These are phyloP conservation scores for Henckelia pumila DNA, from an alignment of 257 asterid genomes.

Conservation along the genomic window DNA sequence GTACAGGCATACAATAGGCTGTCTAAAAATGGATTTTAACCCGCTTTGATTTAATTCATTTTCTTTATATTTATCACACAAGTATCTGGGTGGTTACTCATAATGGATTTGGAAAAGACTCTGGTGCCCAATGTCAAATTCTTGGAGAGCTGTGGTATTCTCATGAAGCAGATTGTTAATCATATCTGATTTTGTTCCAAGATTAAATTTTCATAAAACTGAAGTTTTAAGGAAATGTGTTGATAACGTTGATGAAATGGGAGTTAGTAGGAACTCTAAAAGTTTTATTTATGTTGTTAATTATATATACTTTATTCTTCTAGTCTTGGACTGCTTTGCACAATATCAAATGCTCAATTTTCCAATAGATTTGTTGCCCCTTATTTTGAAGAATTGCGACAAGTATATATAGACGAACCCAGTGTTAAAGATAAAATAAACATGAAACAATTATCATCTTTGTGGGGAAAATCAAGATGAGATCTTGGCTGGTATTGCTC, in stretches of 20 bases:
- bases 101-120: conserved; percentile 27
- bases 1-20: no score
- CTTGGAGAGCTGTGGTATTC: conserved; percentile 41
- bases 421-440: not conserved
- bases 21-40: no score
- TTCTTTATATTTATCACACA: no score
- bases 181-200: conserved; percentile 24
- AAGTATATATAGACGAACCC: not conserved
- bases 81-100: conserved; percentile 26
- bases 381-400: conserved; percentile 24
- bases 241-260: conserved; percentile 32
- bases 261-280: conserved; percentile 29
- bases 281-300: conserved; percentile 32
- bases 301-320: no score
- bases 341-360: conserved; percentile 15
- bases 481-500: not conserved
- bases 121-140: conserved; percentile 38
- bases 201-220: conserved; percentile 27
- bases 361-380: conserved; percentile 29
- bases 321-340: conserved; percentile 10
- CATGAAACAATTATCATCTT: not conserved
- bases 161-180: conserved; percentile 19
- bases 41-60: no score
- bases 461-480: not conserved
- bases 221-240: conserved; percentile 30